Percentiles rank a stretch among this genome's conserved stretches.
Conservation (phyloP, 2,329 filamentous ascomycete species). For the Raffaelea albimanens region DNA sequence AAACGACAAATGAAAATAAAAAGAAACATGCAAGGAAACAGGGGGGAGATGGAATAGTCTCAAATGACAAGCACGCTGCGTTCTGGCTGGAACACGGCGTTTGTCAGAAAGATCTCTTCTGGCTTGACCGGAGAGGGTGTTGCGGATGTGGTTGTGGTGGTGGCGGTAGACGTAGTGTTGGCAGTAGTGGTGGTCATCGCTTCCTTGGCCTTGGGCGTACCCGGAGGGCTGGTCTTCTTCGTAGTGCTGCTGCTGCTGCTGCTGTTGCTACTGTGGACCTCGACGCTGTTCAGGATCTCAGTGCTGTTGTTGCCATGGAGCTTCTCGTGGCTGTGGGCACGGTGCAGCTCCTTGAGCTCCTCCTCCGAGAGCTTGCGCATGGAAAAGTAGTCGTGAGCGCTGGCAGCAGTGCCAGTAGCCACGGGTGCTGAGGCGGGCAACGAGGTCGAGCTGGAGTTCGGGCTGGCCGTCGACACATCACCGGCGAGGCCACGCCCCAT, state of each 20-base stretch:
- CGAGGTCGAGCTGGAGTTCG: too few species aligned
- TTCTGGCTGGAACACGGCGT: conserved; percentile 38
- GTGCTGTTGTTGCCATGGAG: conserved; percentile 24
- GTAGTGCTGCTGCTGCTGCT: too few species aligned
- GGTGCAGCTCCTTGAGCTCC: conserved; percentile 33
- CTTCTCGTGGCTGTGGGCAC: conserved; percentile 41
- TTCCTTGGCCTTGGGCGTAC: background rate
- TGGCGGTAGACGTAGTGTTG: conserved; percentile 10
- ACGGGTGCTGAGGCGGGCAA: conserved; percentile 12
- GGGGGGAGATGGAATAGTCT: background rate
- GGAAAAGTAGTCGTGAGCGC: conserved; percentile 5
- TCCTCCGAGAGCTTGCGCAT: conserved; percentile 20
- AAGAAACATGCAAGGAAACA: background rate
- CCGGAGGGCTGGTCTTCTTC: conserved; percentile 23
- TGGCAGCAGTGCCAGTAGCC: background rate
- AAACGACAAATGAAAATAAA: background rate
- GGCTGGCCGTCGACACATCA: too few species aligned
- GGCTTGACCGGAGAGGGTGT: conserved; percentile 5
- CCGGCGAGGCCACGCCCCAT: conserved; percentile 16
- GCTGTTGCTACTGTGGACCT: too few species aligned
- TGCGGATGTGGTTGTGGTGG: conserved; percentile 2
- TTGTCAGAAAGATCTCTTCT: conserved; percentile 35
- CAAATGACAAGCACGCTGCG: conserved; percentile 8
- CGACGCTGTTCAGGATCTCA: conserved; percentile 15
- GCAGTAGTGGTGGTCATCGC: conserved; percentile 16